Conservation (phyloP, 2,329 filamentous ascomycete species). For the Colletotrichum salicis region DNA sequence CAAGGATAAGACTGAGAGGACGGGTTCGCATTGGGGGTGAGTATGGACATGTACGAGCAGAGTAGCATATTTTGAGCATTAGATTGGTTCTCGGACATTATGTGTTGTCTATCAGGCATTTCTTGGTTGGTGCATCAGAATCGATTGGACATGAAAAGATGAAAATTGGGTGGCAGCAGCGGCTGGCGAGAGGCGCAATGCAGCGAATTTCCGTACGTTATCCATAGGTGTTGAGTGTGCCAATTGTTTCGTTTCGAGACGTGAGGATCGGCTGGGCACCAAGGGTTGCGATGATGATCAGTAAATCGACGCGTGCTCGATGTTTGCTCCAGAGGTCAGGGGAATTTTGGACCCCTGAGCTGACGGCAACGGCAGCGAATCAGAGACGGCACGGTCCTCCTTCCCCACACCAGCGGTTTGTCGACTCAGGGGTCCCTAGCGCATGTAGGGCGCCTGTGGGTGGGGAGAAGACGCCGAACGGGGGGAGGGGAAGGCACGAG, state of each 20-base stretch:
- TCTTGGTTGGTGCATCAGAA: slow-evolving; percentile 7
- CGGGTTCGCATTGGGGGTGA: slow-evolving; percentile 18
- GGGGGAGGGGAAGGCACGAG: not conserved
- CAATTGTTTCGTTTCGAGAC: slow-evolving; percentile 30
- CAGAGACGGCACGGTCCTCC: not conserved
- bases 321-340: slow-evolving; percentile 10
- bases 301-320: slow-evolving; percentile 21
- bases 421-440: slow-evolving; percentile 30
- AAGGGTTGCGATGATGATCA: slow-evolving; percentile 8
- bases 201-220: not conserved
- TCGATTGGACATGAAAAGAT: slow-evolving; percentile 3
- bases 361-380: slow-evolving; percentile 17
- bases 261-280: slow-evolving; percentile 25
- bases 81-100: slow-evolving; percentile 28
- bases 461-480: slow-evolving; percentile 26
- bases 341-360: slow-evolving; percentile 7
- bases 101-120: not conserved
- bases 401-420: slow-evolving; percentile 17
- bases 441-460: slow-evolving; percentile 20
- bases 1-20: not conserved
- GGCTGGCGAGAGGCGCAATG: slow-evolving; percentile 10
- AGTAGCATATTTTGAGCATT: slow-evolving; percentile 33
- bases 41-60: slow-evolving; percentile 34
- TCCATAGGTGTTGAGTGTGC: not conserved
- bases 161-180: not conserved